phyloP scores from a whole-genome alignment of 495 filamentous ascomycete genomes.

The Venustampulla echinocandica region DNA sequence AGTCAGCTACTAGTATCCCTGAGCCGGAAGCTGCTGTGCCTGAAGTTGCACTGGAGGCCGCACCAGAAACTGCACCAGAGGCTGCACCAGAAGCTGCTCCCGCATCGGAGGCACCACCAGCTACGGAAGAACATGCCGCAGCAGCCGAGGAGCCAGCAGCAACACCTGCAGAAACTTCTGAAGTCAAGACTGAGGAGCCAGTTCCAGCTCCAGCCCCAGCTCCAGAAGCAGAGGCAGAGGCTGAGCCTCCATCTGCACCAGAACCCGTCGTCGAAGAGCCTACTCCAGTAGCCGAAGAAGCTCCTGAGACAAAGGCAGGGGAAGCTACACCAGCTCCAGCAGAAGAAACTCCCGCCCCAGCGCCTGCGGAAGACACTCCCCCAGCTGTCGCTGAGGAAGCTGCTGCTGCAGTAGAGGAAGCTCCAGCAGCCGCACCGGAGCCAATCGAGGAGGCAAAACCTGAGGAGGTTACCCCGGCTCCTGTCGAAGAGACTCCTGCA shows the following conservation, averaged over 20 bases:
- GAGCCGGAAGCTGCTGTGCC: not conserved
- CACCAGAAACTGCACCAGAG: not conserved
- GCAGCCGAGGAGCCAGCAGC: slow-evolving; percentile 2
- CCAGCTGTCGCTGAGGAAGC: slow-evolving; percentile 1
- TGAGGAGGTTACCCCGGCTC: slow-evolving; percentile 1
- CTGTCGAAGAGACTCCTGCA: not conserved
- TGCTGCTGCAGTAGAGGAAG: not conserved
- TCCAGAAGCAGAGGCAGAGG: not conserved
- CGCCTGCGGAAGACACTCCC: not conserved
- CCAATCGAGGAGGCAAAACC: not conserved
- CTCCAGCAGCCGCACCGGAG: not conserved
- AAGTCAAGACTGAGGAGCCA: slow-evolving; percentile 1
- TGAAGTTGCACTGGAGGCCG: not conserved
- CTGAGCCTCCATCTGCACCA: not conserved
- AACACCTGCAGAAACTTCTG: not conserved
- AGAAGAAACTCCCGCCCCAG: not conserved
- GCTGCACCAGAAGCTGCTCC: too few relatives aligned
- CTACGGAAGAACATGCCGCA: not conserved
- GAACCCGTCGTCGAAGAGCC: not conserved
- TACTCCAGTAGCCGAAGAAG: not conserved
- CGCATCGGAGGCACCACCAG: not conserved
- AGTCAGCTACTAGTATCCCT: too few relatives aligned
- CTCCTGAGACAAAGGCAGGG: not conserved
- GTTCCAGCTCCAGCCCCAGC: not conserved
- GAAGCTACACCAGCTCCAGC: not conserved